Base-by-base conservation (phyloP, 805 yeast genomes). In the Wickerhamiella alocasiicola region DNA sequence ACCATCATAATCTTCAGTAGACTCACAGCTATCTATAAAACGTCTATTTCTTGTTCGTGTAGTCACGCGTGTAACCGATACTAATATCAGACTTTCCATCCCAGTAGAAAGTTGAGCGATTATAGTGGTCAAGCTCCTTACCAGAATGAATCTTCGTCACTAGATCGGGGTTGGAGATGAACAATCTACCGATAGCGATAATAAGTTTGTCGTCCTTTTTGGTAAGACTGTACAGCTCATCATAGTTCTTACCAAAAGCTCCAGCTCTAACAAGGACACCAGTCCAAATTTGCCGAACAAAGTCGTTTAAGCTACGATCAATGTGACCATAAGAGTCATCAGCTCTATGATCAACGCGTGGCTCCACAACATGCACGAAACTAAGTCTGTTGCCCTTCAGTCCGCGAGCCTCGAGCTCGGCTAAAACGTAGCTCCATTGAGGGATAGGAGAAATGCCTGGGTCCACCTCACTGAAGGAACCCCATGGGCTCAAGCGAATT, bases 101-200 rank as follows among this genome's bases (percentile, higher is more conserved):
- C 43, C 43, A 41, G 52, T 73, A 75, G 56, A 74, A 74, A 6
- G 70, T 64, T n/a, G 49, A 44, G 51, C 77, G 63, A 52, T 72
- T 63, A 50, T 72, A 74, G 24, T 56, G 47, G 44, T 60, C 62
- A 43, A 72, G 54, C 32, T 64, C 63, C 27, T 54, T 40, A 21
- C 65, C 66, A 23, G 66, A 55, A 44, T 62, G 55, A 29, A 74
- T 42, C 45, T 74, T 59, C 13, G 57, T 49, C 16, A 65, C 67
- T 25, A 75, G 52, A 50, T 75, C 80, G 2, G 79, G 78, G 56
- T 74, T 74, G 24, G 76, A 56, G 37, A 70, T 65, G 54, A 64
- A 72, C 43, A 56, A 60, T 45, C 78, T 64, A 23, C 77, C 77
- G 44, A 62, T 54, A 1, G 64, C 71, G 24, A 66, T 49, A 30